Percentiles rank a stretch among this genome's conserved stretches.
These are phyloP conservation scores for Uronychia setigera DNA, from an alignment of 73 alveolate genomes.

Conservation along the genomic window DNA sequence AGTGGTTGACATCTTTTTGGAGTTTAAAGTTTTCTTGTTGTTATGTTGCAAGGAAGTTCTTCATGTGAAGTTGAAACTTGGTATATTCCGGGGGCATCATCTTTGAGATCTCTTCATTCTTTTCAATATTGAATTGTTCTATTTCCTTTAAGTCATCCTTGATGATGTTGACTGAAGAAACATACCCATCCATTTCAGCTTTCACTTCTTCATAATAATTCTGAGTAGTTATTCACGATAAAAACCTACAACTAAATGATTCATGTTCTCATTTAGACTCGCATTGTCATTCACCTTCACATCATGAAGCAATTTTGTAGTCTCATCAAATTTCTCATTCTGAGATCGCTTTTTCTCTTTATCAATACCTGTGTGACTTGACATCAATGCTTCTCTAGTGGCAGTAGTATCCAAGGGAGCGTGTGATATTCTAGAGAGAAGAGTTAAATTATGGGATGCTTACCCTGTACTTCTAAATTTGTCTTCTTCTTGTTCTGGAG, in stretches of 20 bases:
- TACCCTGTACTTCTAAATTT: not conserved
- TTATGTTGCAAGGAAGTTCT: slow-evolving; percentile 7
- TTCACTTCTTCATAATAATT: slow-evolving; percentile 1
- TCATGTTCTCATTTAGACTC: not conserved
- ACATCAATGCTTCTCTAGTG: slow-evolving; percentile 12
- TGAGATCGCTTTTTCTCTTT: not conserved
- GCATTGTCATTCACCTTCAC: slow-evolving; percentile 13
- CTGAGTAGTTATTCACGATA: not conserved
- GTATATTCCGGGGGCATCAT: slow-evolving; percentile 19
- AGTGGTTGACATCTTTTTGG: not conserved
- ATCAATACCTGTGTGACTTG: not conserved
- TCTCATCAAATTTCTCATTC: slow-evolving; percentile 13
- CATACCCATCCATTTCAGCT: not conserved
- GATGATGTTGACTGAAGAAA: not conserved
- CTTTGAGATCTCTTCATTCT: slow-evolving; percentile 6
- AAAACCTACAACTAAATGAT: not conserved
- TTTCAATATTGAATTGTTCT: not conserved
- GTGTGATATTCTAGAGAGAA: not conserved
- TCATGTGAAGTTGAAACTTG: slow-evolving; percentile 9
- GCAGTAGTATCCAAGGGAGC: not conserved
- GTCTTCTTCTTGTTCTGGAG: not conserved
- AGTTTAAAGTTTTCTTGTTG: slow-evolving; percentile 1
- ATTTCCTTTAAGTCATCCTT: slow-evolving; percentile 1
- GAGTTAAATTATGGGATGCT: not conserved
- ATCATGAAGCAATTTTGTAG: not conserved